Conservation (phyloP, 139 green algal genomes). For the Asterochloris sp. region DNA sequence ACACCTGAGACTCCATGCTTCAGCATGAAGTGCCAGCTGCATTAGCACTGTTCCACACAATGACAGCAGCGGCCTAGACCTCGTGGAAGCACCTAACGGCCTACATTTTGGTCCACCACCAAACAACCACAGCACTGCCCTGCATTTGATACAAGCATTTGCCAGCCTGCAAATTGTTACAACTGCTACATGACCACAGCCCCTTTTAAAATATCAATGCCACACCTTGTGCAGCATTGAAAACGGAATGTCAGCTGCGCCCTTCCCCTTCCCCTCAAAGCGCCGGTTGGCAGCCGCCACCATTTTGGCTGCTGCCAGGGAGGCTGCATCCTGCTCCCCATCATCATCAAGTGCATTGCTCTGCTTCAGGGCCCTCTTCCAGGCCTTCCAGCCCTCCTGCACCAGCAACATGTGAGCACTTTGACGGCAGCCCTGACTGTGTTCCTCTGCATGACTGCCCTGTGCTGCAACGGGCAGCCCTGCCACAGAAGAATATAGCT, state of each 20-base stretch:
- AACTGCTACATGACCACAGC: too few species aligned
- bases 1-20: too few species aligned
- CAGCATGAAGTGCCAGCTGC: too few species aligned
- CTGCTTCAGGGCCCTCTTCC: conserved; percentile 17
- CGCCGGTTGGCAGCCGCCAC: conserved; percentile 8
- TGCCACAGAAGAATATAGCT: background rate
- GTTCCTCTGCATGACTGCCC: background rate
- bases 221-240: conserved; percentile 37
- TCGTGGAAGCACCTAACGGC: too few species aligned
- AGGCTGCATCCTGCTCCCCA: conserved; percentile 17
- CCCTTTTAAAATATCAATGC: too few species aligned
- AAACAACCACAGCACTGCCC: too few species aligned
- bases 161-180: too few species aligned
- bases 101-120: too few species aligned
- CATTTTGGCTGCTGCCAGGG: conserved; percentile 5
- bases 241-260: background rate
- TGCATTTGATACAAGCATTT: too few species aligned
- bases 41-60: too few species aligned
- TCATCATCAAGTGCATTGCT: conserved; percentile 23
- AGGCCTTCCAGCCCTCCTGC: conserved; percentile 15
- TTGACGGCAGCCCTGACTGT: background rate
- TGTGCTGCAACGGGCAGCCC: background rate
- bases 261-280: conserved; percentile 4
- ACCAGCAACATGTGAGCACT: background rate
- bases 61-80: too few species aligned